Evolutionary conservation across 768 basidiomycete genomes (phyloP).

Genomic region (Leucosporidium creatinivorum): DNA sequence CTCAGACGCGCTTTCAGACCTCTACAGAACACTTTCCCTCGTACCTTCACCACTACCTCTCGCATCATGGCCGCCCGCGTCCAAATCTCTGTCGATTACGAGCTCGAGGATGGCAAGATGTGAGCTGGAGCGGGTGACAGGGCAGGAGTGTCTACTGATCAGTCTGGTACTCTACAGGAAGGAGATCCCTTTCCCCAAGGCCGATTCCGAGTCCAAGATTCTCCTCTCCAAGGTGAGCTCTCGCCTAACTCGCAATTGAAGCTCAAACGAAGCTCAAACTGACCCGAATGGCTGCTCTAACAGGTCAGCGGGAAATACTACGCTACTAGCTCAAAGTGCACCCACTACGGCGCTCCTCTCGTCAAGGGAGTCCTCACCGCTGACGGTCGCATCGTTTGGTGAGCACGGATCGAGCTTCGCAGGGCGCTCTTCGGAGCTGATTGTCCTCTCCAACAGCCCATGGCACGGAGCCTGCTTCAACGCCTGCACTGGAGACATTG

Average conservation of each 20-base stretch:
- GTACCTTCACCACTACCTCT: too few relatives aligned
- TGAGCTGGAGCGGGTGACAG: too few relatives aligned
- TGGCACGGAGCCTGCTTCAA: slow-evolving; percentile 94
- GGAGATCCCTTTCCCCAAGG: slow-evolving; percentile 50
- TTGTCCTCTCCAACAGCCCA: slow-evolving; percentile 48
- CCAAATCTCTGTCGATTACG: too few relatives aligned
- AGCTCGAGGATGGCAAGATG: too few relatives aligned
- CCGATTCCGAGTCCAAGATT: slow-evolving; percentile 69
- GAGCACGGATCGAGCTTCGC: not conserved
- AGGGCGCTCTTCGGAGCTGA: not conserved
- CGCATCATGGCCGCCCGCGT: too few relatives aligned
- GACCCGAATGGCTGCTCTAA: not conserved
- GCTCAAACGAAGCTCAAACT: not conserved
- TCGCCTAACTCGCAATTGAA: not conserved
- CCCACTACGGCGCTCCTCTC: slow-evolving; percentile 84
- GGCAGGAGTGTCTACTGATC: too few relatives aligned
- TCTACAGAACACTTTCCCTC: too few relatives aligned
- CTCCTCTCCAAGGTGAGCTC: slow-evolving; percentile 57
- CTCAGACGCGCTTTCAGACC: too few relatives aligned
- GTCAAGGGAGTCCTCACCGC: slow-evolving; percentile 71
- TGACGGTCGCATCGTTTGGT: slow-evolving; percentile 69
- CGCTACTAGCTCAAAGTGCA: slow-evolving; percentile 69
- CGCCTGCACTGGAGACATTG: slow-evolving; percentile 74
- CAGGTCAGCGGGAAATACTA: slow-evolving; percentile 3
- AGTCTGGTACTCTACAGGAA: slow-evolving; percentile 51